These are phyloP conservation scores for Prorocentrum cordatum DNA, from an alignment of 169 alveolate genomes.

Conservation along the genomic window DNA sequence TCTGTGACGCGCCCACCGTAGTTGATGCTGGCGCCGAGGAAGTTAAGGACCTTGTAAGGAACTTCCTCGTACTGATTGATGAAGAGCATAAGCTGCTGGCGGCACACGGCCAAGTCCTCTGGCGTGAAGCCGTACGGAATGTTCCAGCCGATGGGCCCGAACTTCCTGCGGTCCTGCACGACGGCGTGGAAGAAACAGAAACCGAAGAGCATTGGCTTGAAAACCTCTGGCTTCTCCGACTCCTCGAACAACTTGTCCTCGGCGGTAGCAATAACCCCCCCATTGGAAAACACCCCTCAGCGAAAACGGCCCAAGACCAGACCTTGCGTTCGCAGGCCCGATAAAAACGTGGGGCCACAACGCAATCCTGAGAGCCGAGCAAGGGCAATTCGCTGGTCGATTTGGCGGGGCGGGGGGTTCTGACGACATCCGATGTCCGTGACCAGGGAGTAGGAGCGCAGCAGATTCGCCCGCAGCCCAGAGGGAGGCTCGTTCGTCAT, in stretches of 20 bases:
- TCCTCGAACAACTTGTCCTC: slow-evolving; percentile 46
- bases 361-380: too few relatives aligned
- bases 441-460: slow-evolving; percentile 38
- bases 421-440: too few relatives aligned
- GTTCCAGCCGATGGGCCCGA: slow-evolving; percentile 95
- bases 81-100: slow-evolving; percentile 81
- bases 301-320: too few relatives aligned
- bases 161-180: slow-evolving; percentile 87
- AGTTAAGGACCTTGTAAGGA: slow-evolving; percentile 77
- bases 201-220: slow-evolving; percentile 84
- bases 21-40: slow-evolving; percentile 85
- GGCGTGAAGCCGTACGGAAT: slow-evolving; percentile 83
- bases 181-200: slow-evolving; percentile 93
- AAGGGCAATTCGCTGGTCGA: too few relatives aligned
- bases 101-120: slow-evolving; percentile 84
- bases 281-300: too few relatives aligned
- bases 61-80: slow-evolving; percentile 77
- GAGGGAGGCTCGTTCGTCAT: slow-evolving; percentile 75
- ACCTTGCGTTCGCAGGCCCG: too few relatives aligned
- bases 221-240: slow-evolving; percentile 82
- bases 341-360: too few relatives aligned
- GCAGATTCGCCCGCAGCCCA: slow-evolving; percentile 81
- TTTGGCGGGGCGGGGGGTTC: too few relatives aligned
- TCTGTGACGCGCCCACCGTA: slow-evolving; percentile 92
- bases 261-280: too few relatives aligned